These are phyloP conservation scores for Emydomyces testavorans DNA, from an alignment of 2,329 filamentous ascomycete genomes.

Conservation along the genomic window DNA sequence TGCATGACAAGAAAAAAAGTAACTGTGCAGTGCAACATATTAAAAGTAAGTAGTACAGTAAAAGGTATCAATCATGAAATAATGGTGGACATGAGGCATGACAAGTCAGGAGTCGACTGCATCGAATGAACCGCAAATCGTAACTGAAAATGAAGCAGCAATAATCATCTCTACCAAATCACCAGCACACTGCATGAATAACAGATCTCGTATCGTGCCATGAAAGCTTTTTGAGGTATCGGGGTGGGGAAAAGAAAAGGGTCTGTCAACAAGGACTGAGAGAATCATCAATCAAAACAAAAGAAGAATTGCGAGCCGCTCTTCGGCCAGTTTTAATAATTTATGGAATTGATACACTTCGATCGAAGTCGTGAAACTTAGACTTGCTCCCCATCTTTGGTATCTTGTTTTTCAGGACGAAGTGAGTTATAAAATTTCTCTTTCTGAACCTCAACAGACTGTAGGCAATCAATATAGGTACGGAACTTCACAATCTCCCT, in stretches of 20 bases:
- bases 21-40: neutral
- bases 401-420: conserved; percentile 17
- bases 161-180: neutral
- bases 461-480: conserved; percentile 81
- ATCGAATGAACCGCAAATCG: too few species aligned
- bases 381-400: neutral
- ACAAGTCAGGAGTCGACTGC: neutral
- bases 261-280: too few species aligned
- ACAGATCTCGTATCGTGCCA: neutral
- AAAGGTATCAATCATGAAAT: conserved; percentile 1
- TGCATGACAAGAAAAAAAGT: neutral
- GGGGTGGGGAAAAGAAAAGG: neutral
- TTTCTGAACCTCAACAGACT: conserved; percentile 57
- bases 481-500: conserved; percentile 93
- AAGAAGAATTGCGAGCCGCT: neutral
- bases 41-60: conserved; percentile 1
- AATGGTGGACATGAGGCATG: conserved; percentile 6
- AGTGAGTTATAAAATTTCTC: conserved; percentile 52
- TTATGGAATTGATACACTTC: neutral
- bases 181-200: neutral
- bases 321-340: neutral
- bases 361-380: neutral
- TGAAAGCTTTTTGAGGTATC: neutral
- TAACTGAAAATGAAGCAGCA: neutral
- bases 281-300: neutral